Percentiles rank a stretch among this genome's conserved stretches.
phyloP scores from a whole-genome alignment of 2,329 filamentous ascomycete genomes.

The Paracamarosporium sp. region DNA sequence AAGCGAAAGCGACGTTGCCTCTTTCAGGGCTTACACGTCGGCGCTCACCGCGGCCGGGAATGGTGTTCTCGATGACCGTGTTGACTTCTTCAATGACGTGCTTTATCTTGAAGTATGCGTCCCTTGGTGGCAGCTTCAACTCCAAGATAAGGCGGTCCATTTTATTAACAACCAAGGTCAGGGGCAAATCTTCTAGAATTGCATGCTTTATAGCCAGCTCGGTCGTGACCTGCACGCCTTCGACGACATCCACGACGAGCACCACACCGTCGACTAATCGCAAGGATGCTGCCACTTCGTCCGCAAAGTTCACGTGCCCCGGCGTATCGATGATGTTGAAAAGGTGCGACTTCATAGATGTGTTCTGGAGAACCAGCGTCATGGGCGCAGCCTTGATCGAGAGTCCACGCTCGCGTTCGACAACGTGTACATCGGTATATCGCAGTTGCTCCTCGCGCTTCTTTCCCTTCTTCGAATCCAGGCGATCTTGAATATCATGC shows the following conservation, averaged over 20 bases:
- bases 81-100: constrained; percentile 99
- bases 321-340: constrained; percentile 96
- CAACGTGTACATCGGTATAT: constrained; percentile 90
- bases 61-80: constrained; percentile 86
- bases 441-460: constrained; percentile 87
- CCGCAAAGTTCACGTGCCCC: constrained; percentile 97
- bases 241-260: constrained; percentile 92
- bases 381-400: constrained; percentile 95
- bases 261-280: constrained; percentile 91
- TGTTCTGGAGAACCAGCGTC: constrained; percentile 87
- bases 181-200: constrained; percentile 84
- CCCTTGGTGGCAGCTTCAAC: constrained; percentile 88
- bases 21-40: constrained; percentile 91
- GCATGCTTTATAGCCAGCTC: constrained; percentile 98
- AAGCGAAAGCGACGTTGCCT: constrained; percentile 97
- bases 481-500: constrained; percentile 79
- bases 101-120: constrained; percentile 98
- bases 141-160: constrained; percentile 95
- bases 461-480: constrained; percentile 82
- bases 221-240: constrained; percentile 98
- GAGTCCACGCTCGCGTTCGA: constrained; percentile 87
- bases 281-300: constrained; percentile 89
- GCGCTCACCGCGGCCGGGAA: constrained; percentile 80
- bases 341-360: constrained; percentile 92
- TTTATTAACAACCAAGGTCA: constrained; percentile 95